These are phyloP conservation scores for Colletotrichum salicis DNA, from an alignment of 2,329 filamentous ascomycete species.

Conservation along the genomic window DNA sequence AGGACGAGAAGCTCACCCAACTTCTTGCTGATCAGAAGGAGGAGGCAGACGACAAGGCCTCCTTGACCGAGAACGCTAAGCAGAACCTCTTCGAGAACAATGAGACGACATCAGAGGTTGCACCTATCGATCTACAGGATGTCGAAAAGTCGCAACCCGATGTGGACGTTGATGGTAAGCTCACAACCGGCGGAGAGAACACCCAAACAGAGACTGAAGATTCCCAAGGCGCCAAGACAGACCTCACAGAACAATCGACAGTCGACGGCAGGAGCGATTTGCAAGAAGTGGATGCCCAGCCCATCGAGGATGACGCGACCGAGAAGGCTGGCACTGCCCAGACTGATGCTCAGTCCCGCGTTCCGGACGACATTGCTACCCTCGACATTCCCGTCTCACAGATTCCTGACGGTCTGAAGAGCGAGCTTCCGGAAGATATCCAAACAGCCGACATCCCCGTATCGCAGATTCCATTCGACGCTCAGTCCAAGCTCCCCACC, in stretches of 20 bases:
- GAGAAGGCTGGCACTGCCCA: conserved; percentile 11
- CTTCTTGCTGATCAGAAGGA: conserved; percentile 28
- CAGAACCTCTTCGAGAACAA: conserved; percentile 34
- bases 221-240: conserved; percentile 34
- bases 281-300: conserved; percentile 32
- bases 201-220: conserved; percentile 34
- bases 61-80: conserved; percentile 34
- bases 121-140: conserved; percentile 35
- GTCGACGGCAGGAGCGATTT: conserved; percentile 25
- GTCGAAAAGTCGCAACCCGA: conserved; percentile 23
- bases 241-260: conserved; percentile 30
- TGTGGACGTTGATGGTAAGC: conserved; percentile 25
- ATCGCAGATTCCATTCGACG: conserved; percentile 28
- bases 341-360: not conserved
- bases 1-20: conserved; percentile 33
- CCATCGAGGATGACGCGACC: conserved; percentile 28
- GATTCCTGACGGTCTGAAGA: conserved; percentile 25
- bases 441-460: conserved; percentile 34
- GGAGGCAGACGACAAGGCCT: conserved; percentile 25
- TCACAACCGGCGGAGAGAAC: conserved; percentile 28
- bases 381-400: conserved; percentile 30
- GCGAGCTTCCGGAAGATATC: conserved; percentile 34
- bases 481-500: conserved; percentile 25
- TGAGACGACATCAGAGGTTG: conserved; percentile 35
- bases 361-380: conserved; percentile 22